phyloP scores from a whole-genome alignment of 352 stramenopile genomes.

The Pythium monospermum region DNA sequence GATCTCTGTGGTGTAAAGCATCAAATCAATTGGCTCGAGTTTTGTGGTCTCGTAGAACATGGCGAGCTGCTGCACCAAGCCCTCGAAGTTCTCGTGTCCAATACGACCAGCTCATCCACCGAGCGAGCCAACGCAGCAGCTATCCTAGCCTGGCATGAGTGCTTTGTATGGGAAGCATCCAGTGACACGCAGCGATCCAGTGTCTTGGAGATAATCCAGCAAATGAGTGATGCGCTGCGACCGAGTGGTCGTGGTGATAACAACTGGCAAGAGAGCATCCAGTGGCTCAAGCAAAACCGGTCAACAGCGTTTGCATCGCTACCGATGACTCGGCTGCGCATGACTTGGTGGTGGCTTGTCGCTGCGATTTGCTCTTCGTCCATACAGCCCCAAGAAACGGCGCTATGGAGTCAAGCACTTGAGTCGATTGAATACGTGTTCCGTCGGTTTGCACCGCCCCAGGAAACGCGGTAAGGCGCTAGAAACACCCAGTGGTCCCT shows the following conservation, averaged over 20 bases:
- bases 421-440: conserved; percentile 61
- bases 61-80: conserved; percentile 17
- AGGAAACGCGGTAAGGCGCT: conserved; percentile 27
- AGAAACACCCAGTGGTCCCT: not conserved
- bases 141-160: conserved; percentile 52
- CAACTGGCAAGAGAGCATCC: conserved; percentile 17
- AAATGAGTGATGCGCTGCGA: conserved; percentile 23
- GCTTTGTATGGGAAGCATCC: conserved; percentile 10
- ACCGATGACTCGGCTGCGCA: conserved; percentile 30
- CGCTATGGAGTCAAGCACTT: conserved; percentile 26
- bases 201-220: conserved; percentile 18
- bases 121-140: conserved; percentile 8
- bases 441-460: conserved; percentile 39
- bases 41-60: conserved; percentile 18
- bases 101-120: not conserved
- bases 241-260: no score
- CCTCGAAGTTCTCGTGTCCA: conserved; percentile 12
- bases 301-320: conserved; percentile 26
- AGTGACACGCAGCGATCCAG: conserved; percentile 6
- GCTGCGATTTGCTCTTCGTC: not conserved
- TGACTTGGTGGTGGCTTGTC: conserved; percentile 67
- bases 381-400: not conserved
- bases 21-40: conserved; percentile 22
- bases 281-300: conserved; percentile 43
- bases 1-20: conserved; percentile 24